These are phyloP conservation scores for Penicillium pulvis DNA, from an alignment of 495 filamentous ascomycete species.

Conservation along the genomic window DNA sequence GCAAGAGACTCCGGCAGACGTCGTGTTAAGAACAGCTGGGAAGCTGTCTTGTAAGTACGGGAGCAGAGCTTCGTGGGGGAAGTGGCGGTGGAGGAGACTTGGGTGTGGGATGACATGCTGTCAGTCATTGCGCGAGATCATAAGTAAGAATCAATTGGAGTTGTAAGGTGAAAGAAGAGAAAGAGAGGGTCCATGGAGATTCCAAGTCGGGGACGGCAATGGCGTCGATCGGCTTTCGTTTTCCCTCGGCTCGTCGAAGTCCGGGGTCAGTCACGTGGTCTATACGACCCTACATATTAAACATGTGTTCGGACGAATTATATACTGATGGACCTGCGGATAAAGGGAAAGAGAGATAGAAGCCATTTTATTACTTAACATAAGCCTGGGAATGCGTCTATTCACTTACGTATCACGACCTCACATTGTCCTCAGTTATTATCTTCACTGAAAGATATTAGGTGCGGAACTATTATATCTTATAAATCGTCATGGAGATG, in stretches of 20 bases:
- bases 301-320: not conserved
- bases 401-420: too few species aligned
- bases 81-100: slow-evolving; percentile 53
- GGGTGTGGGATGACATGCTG: slow-evolving; percentile 44
- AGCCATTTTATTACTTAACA: too few species aligned
- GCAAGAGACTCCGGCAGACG: slow-evolving; percentile 86
- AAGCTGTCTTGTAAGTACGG: slow-evolving; percentile 78
- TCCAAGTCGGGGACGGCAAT: slow-evolving; percentile 17
- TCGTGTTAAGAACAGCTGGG: slow-evolving; percentile 88
- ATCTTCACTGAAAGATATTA: too few species aligned
- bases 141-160: slow-evolving; percentile 2
- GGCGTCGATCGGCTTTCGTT: slow-evolving; percentile 32
- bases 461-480: too few species aligned
- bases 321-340: not conserved
- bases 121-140: slow-evolving; percentile 35
- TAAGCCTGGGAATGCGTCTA: too few species aligned
- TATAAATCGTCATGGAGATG: too few species aligned
- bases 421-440: too few species aligned
- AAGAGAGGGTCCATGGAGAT: slow-evolving; percentile 11
- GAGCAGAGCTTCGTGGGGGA: slow-evolving; percentile 65
- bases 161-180: slow-evolving; percentile 1
- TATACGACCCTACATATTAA: not conserved
- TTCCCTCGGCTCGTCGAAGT: slow-evolving; percentile 38
- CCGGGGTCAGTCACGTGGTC: slow-evolving; percentile 36
- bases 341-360: too few species aligned